A percentile compares a stretch with the other conserved stretches of the same genome.
Conservation (phyloP, 345 rosid species). For the Noccaea caerulescens region DNA sequence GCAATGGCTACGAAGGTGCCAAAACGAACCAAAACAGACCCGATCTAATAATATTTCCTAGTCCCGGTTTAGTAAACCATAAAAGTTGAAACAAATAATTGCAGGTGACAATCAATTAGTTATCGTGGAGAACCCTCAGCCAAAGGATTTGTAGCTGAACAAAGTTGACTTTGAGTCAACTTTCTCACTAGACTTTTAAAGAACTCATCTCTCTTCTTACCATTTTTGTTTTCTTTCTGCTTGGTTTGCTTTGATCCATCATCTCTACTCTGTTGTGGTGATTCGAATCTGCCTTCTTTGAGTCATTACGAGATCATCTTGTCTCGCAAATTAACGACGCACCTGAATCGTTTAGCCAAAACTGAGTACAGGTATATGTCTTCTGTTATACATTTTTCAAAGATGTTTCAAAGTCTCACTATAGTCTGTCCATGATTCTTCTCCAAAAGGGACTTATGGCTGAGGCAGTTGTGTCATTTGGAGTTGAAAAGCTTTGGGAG, state of each 20-base stretch:
- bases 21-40: no score
- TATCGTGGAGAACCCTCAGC: neutral
- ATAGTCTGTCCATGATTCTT: neutral
- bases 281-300: neutral
- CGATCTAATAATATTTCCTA: no score
- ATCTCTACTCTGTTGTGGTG: neutral
- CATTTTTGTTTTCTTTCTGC: neutral
- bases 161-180: constrained; percentile 12
- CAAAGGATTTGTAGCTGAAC: constrained; percentile 1
- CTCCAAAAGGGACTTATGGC: constrained; percentile 22
- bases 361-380: neutral
- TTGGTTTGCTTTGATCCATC: neutral
- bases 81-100: neutral
- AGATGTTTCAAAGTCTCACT: neutral
- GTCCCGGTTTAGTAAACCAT: no score
- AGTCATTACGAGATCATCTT: neutral
- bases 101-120: neutral
- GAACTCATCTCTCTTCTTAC: neutral
- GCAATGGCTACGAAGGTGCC: no score
- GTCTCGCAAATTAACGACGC: neutral
- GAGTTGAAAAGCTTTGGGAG: constrained; percentile 34
- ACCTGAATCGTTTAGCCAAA: neutral
- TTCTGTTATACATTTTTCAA: neutral
- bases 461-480: constrained; percentile 40
- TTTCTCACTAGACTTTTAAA: neutral